A percentile compares a stretch with the other conserved stretches of the same genome.
These are phyloP conservation scores for Mortierella sp. DNA, from an alignment of 371 early-diverging fungal genomes.

Conservation along the genomic window DNA sequence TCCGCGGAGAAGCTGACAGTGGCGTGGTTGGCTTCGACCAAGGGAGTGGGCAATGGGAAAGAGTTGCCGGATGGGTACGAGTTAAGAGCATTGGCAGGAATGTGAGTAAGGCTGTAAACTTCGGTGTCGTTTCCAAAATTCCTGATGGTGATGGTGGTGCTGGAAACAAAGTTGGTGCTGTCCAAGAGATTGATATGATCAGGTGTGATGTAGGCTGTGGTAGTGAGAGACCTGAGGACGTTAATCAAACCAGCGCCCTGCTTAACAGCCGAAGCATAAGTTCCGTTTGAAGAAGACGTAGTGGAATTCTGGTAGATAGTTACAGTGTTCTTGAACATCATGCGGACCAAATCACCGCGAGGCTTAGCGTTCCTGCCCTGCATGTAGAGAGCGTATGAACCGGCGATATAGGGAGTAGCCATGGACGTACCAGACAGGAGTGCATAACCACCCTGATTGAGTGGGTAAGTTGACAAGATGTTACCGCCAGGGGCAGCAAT, in stretches of 20 bases:
- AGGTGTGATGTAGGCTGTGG: constrained; percentile 68
- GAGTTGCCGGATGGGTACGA: constrained; percentile 49
- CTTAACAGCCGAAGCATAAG: constrained; percentile 59
- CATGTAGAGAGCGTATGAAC: constrained; percentile 67
- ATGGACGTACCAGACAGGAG: constrained; percentile 65
- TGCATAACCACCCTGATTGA: constrained; percentile 51
- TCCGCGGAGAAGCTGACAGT: constrained; percentile 44
- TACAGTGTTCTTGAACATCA: constrained; percentile 55
- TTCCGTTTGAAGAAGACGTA: background rate
- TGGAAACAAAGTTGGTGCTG: constrained; percentile 57
- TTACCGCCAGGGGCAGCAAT: constrained; percentile 57
- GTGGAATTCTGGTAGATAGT: constrained; percentile 21
- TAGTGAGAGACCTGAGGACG: constrained; percentile 66
- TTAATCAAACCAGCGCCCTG: constrained; percentile 88
- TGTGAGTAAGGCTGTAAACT: constrained; percentile 65
- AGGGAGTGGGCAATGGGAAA: constrained; percentile 36
- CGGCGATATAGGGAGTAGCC: constrained; percentile 70
- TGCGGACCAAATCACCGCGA: constrained; percentile 31
- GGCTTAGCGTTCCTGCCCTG: constrained; percentile 53
- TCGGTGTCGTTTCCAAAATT: constrained; percentile 67
- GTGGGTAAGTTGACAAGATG: constrained; percentile 50
- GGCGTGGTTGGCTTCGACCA: constrained; percentile 54
- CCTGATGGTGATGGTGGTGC: constrained; percentile 63
- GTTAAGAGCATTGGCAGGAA: constrained; percentile 61
- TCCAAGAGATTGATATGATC: constrained; percentile 76